Evolutionary conservation across 2,329 filamentous ascomycete genomes (phyloP).

Genomic region (Arthrobotrys megalospora): DNA sequence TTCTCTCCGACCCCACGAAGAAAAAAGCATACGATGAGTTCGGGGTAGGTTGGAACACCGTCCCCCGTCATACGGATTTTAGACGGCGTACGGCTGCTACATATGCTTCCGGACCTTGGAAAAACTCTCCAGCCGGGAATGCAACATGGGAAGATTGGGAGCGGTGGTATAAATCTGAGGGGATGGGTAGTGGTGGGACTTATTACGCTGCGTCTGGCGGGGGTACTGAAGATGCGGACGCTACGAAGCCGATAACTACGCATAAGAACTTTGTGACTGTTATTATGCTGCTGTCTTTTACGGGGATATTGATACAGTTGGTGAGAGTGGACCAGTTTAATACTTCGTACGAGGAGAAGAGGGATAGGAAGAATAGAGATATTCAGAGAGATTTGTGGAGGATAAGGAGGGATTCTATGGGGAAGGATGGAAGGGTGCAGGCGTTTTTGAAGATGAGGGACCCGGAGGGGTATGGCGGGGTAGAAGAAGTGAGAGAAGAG

Average conservation of each 20-base stretch:
- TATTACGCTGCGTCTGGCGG: not conserved
- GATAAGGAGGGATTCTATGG: conserved; percentile 72
- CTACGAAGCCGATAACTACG: conserved; percentile 67
- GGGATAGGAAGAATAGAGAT: conserved; percentile 77
- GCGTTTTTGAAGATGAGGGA: conserved; percentile 83
- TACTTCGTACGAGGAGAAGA: conserved; percentile 70
- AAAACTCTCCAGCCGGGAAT: conserved; percentile 76
- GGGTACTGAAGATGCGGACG: conserved; percentile 63
- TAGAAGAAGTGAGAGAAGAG: conserved; percentile 69
- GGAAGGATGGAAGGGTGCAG: conserved; percentile 79
- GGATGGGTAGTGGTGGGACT: conserved; percentile 62
- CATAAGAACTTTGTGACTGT: conserved; percentile 72
- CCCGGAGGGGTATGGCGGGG: conserved; percentile 66
- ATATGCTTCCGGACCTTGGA: conserved; percentile 62
- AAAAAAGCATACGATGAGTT: conserved; percentile 85
- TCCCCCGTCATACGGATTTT: conserved; percentile 15
- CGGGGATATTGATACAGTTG: conserved; percentile 58
- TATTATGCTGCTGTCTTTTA: conserved; percentile 73
- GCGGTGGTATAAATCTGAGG: conserved; percentile 76
- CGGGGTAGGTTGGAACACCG: conserved; percentile 80
- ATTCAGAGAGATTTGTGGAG: conserved; percentile 76
- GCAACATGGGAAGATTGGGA: conserved; percentile 99
- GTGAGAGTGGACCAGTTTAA: conserved; percentile 57
- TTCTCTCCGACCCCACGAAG: conserved; percentile 85
- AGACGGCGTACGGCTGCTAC: conserved; percentile 66